Percentiles rank a stretch among this genome's conserved stretches.
Conservation (phyloP, 257 asterid genomes). For the Echium plantagineum region DNA sequence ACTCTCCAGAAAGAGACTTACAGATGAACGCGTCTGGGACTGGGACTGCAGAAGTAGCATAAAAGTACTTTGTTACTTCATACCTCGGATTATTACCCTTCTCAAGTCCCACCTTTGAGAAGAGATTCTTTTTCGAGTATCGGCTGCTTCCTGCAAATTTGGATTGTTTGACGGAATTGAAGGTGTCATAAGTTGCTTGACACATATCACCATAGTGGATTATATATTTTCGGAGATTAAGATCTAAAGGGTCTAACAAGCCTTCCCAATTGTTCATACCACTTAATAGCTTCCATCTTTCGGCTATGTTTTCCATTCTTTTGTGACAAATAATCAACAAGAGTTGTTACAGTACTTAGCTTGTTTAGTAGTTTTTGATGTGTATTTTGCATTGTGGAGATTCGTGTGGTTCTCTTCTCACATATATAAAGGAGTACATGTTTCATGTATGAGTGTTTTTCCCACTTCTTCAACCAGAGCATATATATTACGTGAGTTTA, state of each 20-base stretch:
- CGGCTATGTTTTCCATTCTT: constrained; percentile 19
- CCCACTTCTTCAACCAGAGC: too few relatives aligned
- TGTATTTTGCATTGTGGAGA: constrained; percentile 9
- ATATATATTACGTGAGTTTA: too few relatives aligned
- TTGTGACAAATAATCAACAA: background rate
- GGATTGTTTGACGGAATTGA: constrained; percentile 45
- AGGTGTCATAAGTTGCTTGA: constrained; percentile 68
- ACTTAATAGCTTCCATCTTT: constrained; percentile 61
- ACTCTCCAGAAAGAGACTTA: constrained; percentile 54
- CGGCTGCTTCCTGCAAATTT: constrained; percentile 62
- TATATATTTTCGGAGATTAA: constrained; percentile 55
- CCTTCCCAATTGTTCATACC: constrained; percentile 58
- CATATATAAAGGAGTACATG: too few relatives aligned
- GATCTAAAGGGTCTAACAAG: constrained; percentile 55
- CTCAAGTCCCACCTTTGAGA: constrained; percentile 42
- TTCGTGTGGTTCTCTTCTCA: too few relatives aligned
- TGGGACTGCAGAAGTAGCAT: constrained; percentile 48
- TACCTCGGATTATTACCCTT: constrained; percentile 36
- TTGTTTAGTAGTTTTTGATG: too few relatives aligned
- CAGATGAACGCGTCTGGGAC: constrained; percentile 62
- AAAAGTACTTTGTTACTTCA: constrained; percentile 43
- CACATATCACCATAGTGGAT: constrained; percentile 65
- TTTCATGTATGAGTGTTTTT: too few relatives aligned
- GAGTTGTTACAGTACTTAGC: constrained; percentile 5
- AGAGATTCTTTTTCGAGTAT: constrained; percentile 35